Conservation (phyloP, 2,329 filamentous ascomycete genomes). For the Ascochyta pisi region DNA sequence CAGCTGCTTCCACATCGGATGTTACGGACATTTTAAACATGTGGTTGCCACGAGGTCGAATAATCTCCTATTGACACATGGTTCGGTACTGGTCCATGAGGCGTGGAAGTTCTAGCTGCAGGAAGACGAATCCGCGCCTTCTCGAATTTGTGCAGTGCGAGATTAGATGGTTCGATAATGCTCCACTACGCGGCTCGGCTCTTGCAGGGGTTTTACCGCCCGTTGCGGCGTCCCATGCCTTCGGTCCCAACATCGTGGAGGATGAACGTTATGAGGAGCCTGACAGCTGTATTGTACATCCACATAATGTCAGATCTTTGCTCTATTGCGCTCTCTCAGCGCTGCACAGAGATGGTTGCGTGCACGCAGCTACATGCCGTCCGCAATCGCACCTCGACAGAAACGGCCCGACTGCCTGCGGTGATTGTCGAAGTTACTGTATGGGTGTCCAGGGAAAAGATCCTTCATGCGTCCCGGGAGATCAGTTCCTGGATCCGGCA, state of each 20-base stretch:
- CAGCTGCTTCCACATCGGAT: background rate
- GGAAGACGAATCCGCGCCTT: background rate
- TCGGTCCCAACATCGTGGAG: background rate
- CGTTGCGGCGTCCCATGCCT: constrained; percentile 1
- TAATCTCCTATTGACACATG: constrained; percentile 7
- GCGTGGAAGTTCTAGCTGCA: constrained; percentile 4
- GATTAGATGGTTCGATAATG: constrained; percentile 8
- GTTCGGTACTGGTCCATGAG: constrained; percentile 1
- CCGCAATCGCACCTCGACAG: background rate
- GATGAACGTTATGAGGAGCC: background rate
- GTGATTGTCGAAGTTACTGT: background rate
- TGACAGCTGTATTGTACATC: background rate
- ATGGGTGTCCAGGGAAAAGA: constrained; percentile 1
- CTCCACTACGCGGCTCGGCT: constrained; percentile 13
- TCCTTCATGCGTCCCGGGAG: constrained; percentile 1
- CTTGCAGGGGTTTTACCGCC: constrained; percentile 12
- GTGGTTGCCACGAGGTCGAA: constrained; percentile 5
- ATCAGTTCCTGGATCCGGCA: constrained; percentile 10
- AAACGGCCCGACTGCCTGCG: constrained; percentile 3
- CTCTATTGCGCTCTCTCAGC: no score
- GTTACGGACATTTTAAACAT: constrained; percentile 4
- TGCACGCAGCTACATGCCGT: background rate
- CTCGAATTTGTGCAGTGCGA: constrained; percentile 3
- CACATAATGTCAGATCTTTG: background rate
- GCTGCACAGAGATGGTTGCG: no score